phyloP scores from a whole-genome alignment of 1,139 yeast genomes.

The Spathaspora jeffriesii region DNA sequence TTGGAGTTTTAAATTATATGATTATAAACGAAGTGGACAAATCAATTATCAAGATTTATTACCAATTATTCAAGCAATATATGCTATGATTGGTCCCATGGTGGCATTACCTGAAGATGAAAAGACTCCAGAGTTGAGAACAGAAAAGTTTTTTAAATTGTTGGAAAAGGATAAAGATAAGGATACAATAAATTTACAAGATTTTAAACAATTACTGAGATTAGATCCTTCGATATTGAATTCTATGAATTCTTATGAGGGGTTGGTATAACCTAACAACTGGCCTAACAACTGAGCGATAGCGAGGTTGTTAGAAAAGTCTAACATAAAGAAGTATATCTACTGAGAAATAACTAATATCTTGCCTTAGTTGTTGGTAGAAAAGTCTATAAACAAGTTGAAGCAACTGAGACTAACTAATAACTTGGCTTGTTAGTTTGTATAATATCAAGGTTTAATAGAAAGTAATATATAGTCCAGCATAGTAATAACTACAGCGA shows the following conservation, averaged over 20 bases:
- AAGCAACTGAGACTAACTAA: no score
- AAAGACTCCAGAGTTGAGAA: constrained; percentile 86
- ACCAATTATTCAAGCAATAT: constrained; percentile 78
- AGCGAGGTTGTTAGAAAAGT: neutral
- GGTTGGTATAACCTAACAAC: constrained; percentile 67
- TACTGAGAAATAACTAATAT: no score
- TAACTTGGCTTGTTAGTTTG: no score
- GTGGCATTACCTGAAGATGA: constrained; percentile 91
- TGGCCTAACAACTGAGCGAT: neutral
- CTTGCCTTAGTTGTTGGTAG: no score
- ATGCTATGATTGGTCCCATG: constrained; percentile 96
- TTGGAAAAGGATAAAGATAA: constrained; percentile 74
- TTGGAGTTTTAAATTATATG: constrained; percentile 90
- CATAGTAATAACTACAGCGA: no score
- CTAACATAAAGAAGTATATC: no score
- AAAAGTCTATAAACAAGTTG: no score
- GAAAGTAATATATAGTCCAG: no score
- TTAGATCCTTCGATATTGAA: constrained; percentile 80
- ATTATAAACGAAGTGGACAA: constrained; percentile 74
- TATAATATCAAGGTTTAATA: neutral
- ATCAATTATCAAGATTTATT: constrained; percentile 79
- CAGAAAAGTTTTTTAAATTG: constrained; percentile 72
- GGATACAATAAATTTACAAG: constrained; percentile 67
- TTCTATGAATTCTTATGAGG: constrained; percentile 81
- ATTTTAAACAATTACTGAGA: constrained; percentile 80